Percentiles rank a stretch among this genome's conserved stretches.
These are phyloP conservation scores for Sphagnum tenellum DNA, from an alignment of 225 moss, liverwort and hornwort species.

Conservation along the genomic window DNA sequence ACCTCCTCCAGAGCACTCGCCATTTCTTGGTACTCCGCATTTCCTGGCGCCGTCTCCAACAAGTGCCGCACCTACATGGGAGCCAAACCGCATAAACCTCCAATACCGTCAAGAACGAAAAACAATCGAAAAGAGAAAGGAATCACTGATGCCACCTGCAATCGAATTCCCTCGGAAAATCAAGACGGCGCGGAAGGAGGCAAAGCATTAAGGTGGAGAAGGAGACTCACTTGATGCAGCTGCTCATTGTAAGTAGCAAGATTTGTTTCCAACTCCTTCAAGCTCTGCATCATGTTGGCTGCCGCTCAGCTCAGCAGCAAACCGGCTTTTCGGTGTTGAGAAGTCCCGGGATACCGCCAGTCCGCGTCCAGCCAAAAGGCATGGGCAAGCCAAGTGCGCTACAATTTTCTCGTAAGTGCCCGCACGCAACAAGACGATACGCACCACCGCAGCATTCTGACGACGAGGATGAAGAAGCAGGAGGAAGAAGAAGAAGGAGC, in stretches of 20 bases:
- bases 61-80: conserved; percentile 72
- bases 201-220: not conserved
- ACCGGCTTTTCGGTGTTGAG: too few species aligned
- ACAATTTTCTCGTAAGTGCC: too few species aligned
- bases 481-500: too few species aligned
- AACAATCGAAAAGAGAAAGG: not conserved
- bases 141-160: not conserved
- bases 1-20: conserved; percentile 83
- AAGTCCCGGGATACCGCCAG: too few species aligned
- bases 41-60: conserved; percentile 57
- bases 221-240: conserved; percentile 60
- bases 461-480: too few species aligned
- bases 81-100: conserved; percentile 24
- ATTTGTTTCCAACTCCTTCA: conserved; percentile 81
- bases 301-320: not conserved
- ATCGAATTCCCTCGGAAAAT: not conserved
- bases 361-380: too few species aligned
- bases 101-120: not conserved
- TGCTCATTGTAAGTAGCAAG: conserved; percentile 82
- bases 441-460: too few species aligned
- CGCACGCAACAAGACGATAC: too few species aligned
- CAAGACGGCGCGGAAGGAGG: not conserved
- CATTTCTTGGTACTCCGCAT: conserved; percentile 84
- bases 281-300: conserved; percentile 71
- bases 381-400: too few species aligned